Evolutionary conservation across 768 basidiomycete genomes (phyloP), one percentile per base, ranked within the genome.

Genomic region (Brasilioporus rufonigricans): DNA sequence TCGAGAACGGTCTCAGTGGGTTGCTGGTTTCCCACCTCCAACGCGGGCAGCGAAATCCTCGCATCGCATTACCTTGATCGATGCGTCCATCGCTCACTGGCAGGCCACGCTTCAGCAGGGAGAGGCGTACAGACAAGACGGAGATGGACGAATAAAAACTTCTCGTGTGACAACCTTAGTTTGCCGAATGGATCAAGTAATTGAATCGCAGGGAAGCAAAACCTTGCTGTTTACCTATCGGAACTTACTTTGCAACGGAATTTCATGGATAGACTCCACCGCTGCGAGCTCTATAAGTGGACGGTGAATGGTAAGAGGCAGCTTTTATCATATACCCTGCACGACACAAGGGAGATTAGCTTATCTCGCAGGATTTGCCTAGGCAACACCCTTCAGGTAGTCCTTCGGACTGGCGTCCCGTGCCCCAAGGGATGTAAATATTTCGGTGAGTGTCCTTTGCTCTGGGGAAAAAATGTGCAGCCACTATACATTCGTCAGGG

Each of bases 161-260:
- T 44, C 49, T 49, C 52, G 55, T 50, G 56, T 48, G 60, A 51
- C 51, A 55, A 36, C 51, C 29, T 53, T 31, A 44, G 51, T 44
- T 58, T 63, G 50, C 66, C 61, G 58, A 65, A 50, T 46, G 58
- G 59, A 56, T 68, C 50, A 56, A 53, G 38, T 57, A 58, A 68
- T 53, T 52, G 63, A 56, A 56, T 38, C 36, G 45, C 46, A 46
- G 48, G 49, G 64, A 61, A 55, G 46, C 64, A 39, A 58, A 49
- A 58, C 53, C 48, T 57, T 52, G 39, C 47, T 38, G 43, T 53
- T 69, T 38, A 33, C 40, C 44, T 47, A 8, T 27, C 52, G 53
- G 31, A 49, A 48, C 44, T 44, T 52, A 41, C 31, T 46, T 47
- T 44, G 48, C 55, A 53, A 54, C 47, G 47, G 48, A 39, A 36